A percentile compares a stretch with the other conserved stretches of the same genome.
phyloP scores from a whole-genome alignment of 371 early-diverging fungal species.

The Syncephalastrum sp. region DNA sequence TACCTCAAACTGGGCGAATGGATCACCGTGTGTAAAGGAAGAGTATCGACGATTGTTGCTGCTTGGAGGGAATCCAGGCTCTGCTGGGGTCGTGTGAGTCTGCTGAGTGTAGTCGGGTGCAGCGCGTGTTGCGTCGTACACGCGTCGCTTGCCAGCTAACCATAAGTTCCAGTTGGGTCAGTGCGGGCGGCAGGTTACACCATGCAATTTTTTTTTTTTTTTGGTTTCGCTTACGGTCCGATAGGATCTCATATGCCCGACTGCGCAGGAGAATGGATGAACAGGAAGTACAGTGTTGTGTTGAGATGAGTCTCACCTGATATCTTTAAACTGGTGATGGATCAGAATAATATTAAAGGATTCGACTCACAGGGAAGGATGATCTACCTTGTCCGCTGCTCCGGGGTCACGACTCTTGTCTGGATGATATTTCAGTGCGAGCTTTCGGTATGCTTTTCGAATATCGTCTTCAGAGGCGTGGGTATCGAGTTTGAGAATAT shows the following conservation, averaged over 20 bases:
- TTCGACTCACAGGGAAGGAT: not conserved
- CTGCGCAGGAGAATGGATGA: not conserved
- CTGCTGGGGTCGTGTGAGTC: too few species aligned
- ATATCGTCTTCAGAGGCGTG: constrained; percentile 39
- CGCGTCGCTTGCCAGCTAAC: constrained; percentile 32
- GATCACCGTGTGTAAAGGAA: constrained; percentile 6
- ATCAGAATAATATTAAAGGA: too few species aligned
- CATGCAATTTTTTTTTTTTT: too few species aligned
- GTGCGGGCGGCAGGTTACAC: not conserved
- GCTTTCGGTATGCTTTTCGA: constrained; percentile 43
- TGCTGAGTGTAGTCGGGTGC: not conserved
- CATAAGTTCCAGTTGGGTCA: not conserved
- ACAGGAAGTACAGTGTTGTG: too few species aligned
- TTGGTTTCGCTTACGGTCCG: constrained; percentile 9
- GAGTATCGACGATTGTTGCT: too few species aligned
- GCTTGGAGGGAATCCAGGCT: too few species aligned
- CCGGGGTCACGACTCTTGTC: constrained; percentile 48
- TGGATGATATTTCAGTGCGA: constrained; percentile 55
- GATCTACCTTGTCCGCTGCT: constrained; percentile 42
- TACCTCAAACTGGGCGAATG: constrained; percentile 33
- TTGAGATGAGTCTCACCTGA: constrained; percentile 24
- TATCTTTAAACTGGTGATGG: constrained; percentile 25
- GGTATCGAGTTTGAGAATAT: constrained; percentile 19
- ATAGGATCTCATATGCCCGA: constrained; percentile 13
- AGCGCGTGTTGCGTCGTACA: constrained; percentile 30